Evolutionary conservation across 1,284 basidiomycete species (phyloP), one percentile per base, ranked within the genome.

Genomic region (Wallemia ichthyophaga): DNA sequence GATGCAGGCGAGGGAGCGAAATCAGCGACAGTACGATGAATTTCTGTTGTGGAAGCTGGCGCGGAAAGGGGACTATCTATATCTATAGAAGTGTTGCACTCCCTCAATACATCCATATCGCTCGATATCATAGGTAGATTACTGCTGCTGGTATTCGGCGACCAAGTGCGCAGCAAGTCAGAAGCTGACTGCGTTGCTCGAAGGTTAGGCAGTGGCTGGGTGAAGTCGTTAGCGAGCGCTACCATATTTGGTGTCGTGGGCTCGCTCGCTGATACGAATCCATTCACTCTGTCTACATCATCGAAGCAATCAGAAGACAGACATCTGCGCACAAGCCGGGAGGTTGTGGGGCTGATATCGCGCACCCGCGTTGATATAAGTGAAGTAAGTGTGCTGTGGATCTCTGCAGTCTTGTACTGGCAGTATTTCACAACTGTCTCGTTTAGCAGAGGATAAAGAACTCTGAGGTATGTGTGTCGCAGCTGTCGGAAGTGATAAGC

Each of bases 391-490:
- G 85, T 76, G 54, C 79, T 77, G 13, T 85, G 79, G 63, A 98
- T 85, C 68, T 94, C 84, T 0, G 81, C 75, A 2, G 89, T 82
- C 69, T 99, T 99, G 74, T 98, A 96, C 0, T 86, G 81, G 62
- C 78, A 74, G 60, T 73, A 65, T 28, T 81, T 80, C 3, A 99
- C 75, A 69, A 98, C 94, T 0, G 94, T 98, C 68, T 87, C 87
- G 19, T 85, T 89, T 25, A 98, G 76, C 2, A 99, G 79, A 0
- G 92, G 92, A 67, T 96, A 87, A 2, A 99, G 75, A 1, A 99
- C 94, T 17, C 92, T 83, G 21, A 98, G 80, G 67, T 92, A 98
- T 0, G 92, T 96, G 69, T 99, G 92, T 28, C 89, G 83, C 33
- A 98, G 75, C 85, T 94, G 66, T 1, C 19, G 5, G 1, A 55